Evolutionary conservation across 2,329 filamentous ascomycete species (phyloP).

Genomic region (Paecilomyces formosus): DNA sequence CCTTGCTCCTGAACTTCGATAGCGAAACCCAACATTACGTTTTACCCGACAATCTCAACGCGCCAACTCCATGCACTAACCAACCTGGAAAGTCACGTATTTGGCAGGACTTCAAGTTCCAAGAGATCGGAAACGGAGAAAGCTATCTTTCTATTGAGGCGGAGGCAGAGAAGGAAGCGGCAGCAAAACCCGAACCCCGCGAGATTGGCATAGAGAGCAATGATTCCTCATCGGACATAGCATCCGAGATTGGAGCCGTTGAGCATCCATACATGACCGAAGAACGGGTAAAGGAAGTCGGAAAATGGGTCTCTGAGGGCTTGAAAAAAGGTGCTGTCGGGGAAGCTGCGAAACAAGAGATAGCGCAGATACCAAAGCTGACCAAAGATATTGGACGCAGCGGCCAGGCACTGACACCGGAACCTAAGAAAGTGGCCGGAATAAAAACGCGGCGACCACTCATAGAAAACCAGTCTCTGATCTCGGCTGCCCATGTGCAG

Average conservation of each 20-base stretch:
- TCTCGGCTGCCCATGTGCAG: background rate
- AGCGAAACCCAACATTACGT: slow-evolving; percentile 6
- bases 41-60: slow-evolving; percentile 10
- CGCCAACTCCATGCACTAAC: slow-evolving; percentile 11
- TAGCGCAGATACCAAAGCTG: background rate
- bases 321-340: slow-evolving; percentile 11
- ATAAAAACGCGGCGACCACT: slow-evolving; percentile 8
- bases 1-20: slow-evolving; percentile 11
- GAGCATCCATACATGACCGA: slow-evolving; percentile 17
- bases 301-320: slow-evolving; percentile 20
- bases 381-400: background rate
- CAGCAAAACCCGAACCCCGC: background rate
- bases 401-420: background rate
- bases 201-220: background rate
- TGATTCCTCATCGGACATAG: slow-evolving; percentile 1
- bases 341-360: background rate
- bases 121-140: slow-evolving; percentile 20
- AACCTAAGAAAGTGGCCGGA: slow-evolving; percentile 9
- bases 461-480: background rate
- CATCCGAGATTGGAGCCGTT: background rate
- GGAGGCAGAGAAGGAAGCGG: slow-evolving; percentile 7
- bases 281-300: slow-evolving; percentile 21
- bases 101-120: slow-evolving; percentile 24
- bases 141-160: slow-evolving; percentile 11
- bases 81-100: slow-evolving; percentile 18